Conservation (phyloP, 306 rosid species). For the Potentilla sterilis region DNA sequence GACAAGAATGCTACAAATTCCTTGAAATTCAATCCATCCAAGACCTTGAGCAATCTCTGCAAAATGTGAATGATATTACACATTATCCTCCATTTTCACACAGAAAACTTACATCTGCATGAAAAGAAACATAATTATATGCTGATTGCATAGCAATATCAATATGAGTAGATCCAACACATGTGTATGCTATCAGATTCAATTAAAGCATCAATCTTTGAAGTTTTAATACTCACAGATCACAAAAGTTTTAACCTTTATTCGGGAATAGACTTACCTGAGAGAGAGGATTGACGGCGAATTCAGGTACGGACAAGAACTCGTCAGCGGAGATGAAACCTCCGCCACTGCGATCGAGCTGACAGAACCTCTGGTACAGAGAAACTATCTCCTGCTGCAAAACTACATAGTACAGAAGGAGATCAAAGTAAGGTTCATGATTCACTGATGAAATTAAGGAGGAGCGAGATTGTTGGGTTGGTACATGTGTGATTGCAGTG, state of each 20-base stretch:
- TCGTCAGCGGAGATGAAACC: constrained; percentile 83
- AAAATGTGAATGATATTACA: background rate
- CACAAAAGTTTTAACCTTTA: background rate
- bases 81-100: background rate
- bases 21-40: constrained; percentile 71
- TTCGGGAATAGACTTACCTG: constrained; percentile 34
- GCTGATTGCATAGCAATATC: background rate
- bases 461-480: background rate
- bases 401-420: constrained; percentile 31
- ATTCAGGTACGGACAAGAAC: constrained; percentile 76
- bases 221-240: background rate
- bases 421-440: background rate
- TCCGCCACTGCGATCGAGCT: constrained; percentile 73
- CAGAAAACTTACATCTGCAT: background rate
- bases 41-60: constrained; percentile 67
- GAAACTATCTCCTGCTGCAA: constrained; percentile 85
- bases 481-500: constrained; percentile 59
- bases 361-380: constrained; percentile 68
- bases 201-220: background rate
- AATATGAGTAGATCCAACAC: background rate
- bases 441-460: background rate
- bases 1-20: constrained; percentile 74
- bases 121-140: background rate
- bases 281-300: constrained; percentile 81
- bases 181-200: background rate